These are phyloP conservation scores for Penicillium sp. DNA, from an alignment of 2,329 filamentous ascomycete species.

Conservation along the genomic window DNA sequence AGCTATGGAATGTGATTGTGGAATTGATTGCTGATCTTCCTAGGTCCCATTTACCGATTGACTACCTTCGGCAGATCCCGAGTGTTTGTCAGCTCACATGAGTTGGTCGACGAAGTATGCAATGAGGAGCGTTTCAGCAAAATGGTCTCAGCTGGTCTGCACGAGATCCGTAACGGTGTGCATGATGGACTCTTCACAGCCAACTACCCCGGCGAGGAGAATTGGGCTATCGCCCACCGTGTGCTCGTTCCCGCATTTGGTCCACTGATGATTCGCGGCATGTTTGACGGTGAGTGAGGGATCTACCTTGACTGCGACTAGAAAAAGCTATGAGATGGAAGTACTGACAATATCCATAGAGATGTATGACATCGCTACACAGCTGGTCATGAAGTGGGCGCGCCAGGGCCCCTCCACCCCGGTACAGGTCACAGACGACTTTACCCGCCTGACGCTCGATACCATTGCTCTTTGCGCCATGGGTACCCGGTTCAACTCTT, in stretches of 20 bases:
- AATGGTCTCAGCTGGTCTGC: slow-evolving; percentile 51
- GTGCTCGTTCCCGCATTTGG: slow-evolving; percentile 51
- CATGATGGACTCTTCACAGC: slow-evolving; percentile 69
- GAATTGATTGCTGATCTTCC: background rate
- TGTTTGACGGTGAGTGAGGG: slow-evolving; percentile 40
- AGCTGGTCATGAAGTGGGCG: slow-evolving; percentile 46
- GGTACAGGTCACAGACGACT: slow-evolving; percentile 66
- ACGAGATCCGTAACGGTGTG: slow-evolving; percentile 60
- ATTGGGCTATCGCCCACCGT: slow-evolving; percentile 66
- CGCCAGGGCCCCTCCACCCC: slow-evolving; percentile 54
- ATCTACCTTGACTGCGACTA: background rate
- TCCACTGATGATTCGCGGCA: slow-evolving; percentile 45
- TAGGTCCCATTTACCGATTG: slow-evolving; percentile 63
- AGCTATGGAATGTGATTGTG: background rate
- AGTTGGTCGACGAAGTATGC: slow-evolving; percentile 63
- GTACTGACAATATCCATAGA: slow-evolving; percentile 18
- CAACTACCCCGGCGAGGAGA: slow-evolving; percentile 45
- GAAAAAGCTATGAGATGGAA: background rate
- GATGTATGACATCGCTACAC: slow-evolving; percentile 44
- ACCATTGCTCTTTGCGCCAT: slow-evolving; percentile 72
- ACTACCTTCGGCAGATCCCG: slow-evolving; percentile 48
- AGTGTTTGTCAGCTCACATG: slow-evolving; percentile 55
- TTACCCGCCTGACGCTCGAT: slow-evolving; percentile 72
- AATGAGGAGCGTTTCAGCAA: slow-evolving; percentile 69
- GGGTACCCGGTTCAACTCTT: slow-evolving; percentile 73